Percentiles rank a stretch among this genome's conserved stretches.
phyloP scores from a whole-genome alignment of 1,284 basidiomycete species.

The Takashimella tepidaria region DNA sequence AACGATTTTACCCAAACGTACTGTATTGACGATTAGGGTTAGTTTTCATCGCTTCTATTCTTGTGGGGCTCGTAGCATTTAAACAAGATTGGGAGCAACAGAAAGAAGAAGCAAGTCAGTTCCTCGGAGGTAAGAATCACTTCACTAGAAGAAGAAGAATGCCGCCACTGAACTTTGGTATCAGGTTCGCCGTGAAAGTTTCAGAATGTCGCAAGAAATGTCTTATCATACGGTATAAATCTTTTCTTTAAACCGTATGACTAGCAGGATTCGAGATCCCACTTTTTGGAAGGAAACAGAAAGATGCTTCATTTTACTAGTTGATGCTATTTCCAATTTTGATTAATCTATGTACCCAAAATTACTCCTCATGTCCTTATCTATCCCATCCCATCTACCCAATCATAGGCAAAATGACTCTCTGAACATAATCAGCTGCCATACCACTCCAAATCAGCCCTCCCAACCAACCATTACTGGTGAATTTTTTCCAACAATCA shows the following conservation, averaged over 20 bases:
- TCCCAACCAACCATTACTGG: constrained; percentile 71
- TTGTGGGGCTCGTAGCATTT: constrained; percentile 81
- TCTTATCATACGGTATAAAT: too few relatives aligned
- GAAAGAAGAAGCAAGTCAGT: constrained; percentile 31
- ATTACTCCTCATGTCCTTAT: too few relatives aligned
- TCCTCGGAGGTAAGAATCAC: constrained; percentile 43
- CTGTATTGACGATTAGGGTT: too few relatives aligned
- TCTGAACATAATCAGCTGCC: constrained; percentile 63
- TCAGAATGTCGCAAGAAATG: too few relatives aligned
- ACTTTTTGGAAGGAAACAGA: too few relatives aligned
- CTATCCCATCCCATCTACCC: neutral
- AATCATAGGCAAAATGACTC: constrained; percentile 21
- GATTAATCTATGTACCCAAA: too few relatives aligned
- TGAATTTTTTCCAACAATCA: constrained; percentile 93
- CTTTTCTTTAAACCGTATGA: too few relatives aligned
- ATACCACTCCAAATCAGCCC: constrained; percentile 87
- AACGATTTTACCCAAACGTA: neutral
- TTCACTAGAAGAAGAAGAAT: too few relatives aligned
- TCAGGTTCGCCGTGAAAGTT: neutral
- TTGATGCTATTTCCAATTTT: too few relatives aligned
- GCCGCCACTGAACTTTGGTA: neutral
- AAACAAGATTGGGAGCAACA: constrained; percentile 54
- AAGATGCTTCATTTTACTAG: too few relatives aligned
- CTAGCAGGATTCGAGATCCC: too few relatives aligned
- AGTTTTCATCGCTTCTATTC: constrained; percentile 72